Evolutionary conservation across 1,139 yeast species (phyloP).

Genomic region (Suhomyces guaymorum): DNA sequence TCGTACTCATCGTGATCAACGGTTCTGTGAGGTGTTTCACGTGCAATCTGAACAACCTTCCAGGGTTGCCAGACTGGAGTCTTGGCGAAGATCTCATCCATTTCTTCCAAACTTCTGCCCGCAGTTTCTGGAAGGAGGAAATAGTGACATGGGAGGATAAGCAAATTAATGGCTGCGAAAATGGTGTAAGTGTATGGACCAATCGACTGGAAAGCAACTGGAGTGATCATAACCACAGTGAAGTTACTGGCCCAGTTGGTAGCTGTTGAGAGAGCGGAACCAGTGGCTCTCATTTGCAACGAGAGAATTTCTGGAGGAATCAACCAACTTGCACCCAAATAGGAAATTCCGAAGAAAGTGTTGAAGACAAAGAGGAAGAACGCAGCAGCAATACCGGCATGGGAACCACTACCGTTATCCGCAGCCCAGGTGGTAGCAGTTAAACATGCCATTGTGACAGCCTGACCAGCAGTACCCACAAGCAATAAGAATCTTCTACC

Average conservation of each 20-base stretch:
- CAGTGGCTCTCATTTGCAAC: slow-evolving; percentile 37
- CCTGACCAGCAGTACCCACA: slow-evolving; percentile 54
- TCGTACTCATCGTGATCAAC: slow-evolving; percentile 28
- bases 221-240: slow-evolving; percentile 39
- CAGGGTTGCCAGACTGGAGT: slow-evolving; percentile 39
- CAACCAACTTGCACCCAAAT: slow-evolving; percentile 30
- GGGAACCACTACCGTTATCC: slow-evolving; percentile 14
- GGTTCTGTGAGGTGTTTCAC: slow-evolving; percentile 35
- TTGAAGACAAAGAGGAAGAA: slow-evolving; percentile 39
- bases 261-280: slow-evolving; percentile 39
- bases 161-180: slow-evolving; percentile 42
- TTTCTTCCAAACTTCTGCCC: slow-evolving; percentile 58
- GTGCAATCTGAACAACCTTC: slow-evolving; percentile 41
- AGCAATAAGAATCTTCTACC: slow-evolving; percentile 75
- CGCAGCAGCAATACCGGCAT: slow-evolving; percentile 35
- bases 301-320: slow-evolving; percentile 37
- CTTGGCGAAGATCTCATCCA: slow-evolving; percentile 56
- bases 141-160: slow-evolving; percentile 55
- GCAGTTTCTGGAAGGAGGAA: slow-evolving; percentile 63
- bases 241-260: slow-evolving; percentile 41
- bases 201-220: slow-evolving; percentile 33
- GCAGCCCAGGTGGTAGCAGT: slow-evolving; percentile 33
- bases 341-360: slow-evolving; percentile 35
- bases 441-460: slow-evolving; percentile 33
- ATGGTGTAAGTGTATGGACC: slow-evolving; percentile 36